phyloP scores from a whole-genome alignment of 169 alveolate genomes.

The Babesia bovis region DNA sequence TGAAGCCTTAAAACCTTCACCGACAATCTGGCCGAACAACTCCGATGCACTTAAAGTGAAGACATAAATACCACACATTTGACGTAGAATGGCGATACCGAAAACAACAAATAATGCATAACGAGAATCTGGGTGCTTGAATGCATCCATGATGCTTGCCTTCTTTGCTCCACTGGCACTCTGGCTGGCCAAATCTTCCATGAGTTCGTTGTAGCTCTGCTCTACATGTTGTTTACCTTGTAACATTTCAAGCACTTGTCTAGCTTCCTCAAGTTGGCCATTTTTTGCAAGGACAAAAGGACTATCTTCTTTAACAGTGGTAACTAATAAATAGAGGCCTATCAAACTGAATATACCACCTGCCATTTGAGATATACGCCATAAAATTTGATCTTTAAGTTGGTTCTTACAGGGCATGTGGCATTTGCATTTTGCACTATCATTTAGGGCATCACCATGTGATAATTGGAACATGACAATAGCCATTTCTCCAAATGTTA shows the following conservation, averaged over 20 bases:
- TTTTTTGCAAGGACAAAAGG: constrained; percentile 63
- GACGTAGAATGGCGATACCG: constrained; percentile 77
- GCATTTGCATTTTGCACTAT: not conserved
- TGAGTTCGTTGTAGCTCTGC: constrained; percentile 53
- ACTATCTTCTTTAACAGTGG: constrained; percentile 63
- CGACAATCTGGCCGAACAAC: constrained; percentile 67
- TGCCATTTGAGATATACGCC: constrained; percentile 69
- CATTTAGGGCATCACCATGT: constrained; percentile 36
- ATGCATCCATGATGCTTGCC: constrained; percentile 54
- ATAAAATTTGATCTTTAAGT: constrained; percentile 42
- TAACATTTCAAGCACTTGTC: constrained; percentile 51
- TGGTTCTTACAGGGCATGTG: not conserved
- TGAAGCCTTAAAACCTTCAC: constrained; percentile 47
- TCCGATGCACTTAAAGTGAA: constrained; percentile 79
- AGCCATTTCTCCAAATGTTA: constrained; percentile 78
- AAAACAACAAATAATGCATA: constrained; percentile 72
- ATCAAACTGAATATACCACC: constrained; percentile 51
- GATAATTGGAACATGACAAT: constrained; percentile 73
- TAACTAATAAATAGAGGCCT: constrained; percentile 45
- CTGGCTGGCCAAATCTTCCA: constrained; percentile 54
- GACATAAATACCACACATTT: constrained; percentile 82
- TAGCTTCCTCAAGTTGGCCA: constrained; percentile 65
- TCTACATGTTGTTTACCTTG: constrained; percentile 67
- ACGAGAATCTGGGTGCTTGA: constrained; percentile 67
- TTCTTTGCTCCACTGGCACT: constrained; percentile 29